Base-by-base conservation (phyloP, 495 filamentous ascomycete species). In the Lindgomyces ingoldianus region DNA sequence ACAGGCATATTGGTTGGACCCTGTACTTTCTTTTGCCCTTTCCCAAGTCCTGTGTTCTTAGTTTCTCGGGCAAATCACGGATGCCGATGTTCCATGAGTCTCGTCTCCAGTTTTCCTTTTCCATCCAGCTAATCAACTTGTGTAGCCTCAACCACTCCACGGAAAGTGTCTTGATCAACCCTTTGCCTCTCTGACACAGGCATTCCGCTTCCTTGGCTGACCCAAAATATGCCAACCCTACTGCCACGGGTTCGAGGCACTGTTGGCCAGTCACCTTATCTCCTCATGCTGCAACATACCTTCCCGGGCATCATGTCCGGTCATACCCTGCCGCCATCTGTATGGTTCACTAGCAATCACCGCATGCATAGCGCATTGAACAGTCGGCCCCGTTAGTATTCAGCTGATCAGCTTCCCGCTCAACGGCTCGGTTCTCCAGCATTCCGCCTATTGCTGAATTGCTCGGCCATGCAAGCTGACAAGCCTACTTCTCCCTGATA, bases 221-320 rank as follows among this genome's bases (percentile, higher is more conserved):
- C 68, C 66, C 63, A 55, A 64, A 51, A 4, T 49, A 46, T 58
- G 39, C 57, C 64, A 55, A 52, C 64, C 63, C 61, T 49, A 58
- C 64, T 39, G 25, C 42, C 30, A 51, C 68, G 47, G 49, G 64
- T 36, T 61, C 54, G 49, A 68, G 57, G 65, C 62, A 68, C 65
- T 59, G 55, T 59, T 62, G 50, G 29, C 68, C 70, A 70, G 70
- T 72, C 70, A 72, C 67, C 64, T 72, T 70, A 72, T 72, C 70
- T 65, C 53, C 57, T 65, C 56, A 55, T 65, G 60, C 66, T 72
- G 70, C 70, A 67, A 70, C 60, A 41, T 41, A 62, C 45, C 6
- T 33, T 64, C 55, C 25, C n/a, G 57, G 62, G 55, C 49, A 63
- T 65, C 57, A 66, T 46, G 48, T 67, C 59, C 54, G 66, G 57